Percentiles rank a stretch among this genome's conserved stretches.
phyloP scores from a whole-genome alignment of 2,329 filamentous ascomycete species.

The Waltergamsia citrina region DNA sequence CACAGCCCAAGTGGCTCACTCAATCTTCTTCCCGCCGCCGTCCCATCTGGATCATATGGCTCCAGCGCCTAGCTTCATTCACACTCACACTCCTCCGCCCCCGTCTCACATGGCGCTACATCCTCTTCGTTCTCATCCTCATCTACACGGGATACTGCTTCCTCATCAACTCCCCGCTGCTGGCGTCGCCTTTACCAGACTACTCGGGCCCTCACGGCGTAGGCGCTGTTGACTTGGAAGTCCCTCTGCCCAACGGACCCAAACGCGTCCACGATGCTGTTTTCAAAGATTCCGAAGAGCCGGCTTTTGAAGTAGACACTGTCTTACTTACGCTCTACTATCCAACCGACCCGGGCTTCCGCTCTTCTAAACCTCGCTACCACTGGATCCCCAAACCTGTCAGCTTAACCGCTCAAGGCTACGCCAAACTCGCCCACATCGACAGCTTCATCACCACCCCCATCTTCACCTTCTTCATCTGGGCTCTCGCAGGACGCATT shows the following conservation, averaged over 20 bases:
- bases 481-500: slow-evolving; percentile 30
- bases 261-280: slow-evolving; percentile 18
- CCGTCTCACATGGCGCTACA: slow-evolving; percentile 22
- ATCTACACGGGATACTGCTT: slow-evolving; percentile 29
- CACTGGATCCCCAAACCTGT: slow-evolving; percentile 35
- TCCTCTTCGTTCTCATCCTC: slow-evolving; percentile 15
- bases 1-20: slow-evolving; percentile 4
- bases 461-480: slow-evolving; percentile 31
- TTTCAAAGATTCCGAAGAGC: slow-evolving; percentile 21
- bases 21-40: background rate
- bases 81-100: slow-evolving; percentile 14
- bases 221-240: slow-evolving; percentile 36
- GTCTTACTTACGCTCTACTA: slow-evolving; percentile 42
- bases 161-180: slow-evolving; percentile 27
- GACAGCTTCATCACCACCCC: slow-evolving; percentile 31
- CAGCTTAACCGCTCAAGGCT: slow-evolving; percentile 32
- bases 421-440: slow-evolving; percentile 32
- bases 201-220: slow-evolving; percentile 35
- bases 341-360: slow-evolving; percentile 21
- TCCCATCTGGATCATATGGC: background rate
- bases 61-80: background rate
- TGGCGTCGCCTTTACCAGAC: slow-evolving; percentile 31
- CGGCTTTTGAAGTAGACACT: slow-evolving; percentile 34
- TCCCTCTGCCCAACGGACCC: slow-evolving; percentile 22
- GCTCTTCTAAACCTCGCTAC: slow-evolving; percentile 20